Evolutionary conservation across 2,329 filamentous ascomycete genomes (phyloP), one percentile per base, ranked within the genome.

Genomic region (Paraconiothyrium sp.): DNA sequence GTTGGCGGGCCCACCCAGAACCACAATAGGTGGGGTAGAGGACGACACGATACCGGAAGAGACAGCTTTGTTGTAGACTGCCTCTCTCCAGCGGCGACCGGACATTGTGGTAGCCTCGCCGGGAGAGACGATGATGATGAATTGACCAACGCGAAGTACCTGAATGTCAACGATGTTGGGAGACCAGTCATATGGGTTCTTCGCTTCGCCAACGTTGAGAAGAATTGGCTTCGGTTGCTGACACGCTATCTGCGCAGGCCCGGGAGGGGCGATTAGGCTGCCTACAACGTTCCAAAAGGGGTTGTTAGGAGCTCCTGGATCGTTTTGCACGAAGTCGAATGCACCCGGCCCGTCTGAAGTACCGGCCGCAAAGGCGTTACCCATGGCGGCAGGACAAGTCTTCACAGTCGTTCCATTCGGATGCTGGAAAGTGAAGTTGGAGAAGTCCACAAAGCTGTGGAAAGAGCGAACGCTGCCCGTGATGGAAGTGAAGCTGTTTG

Each of bases 21-120:
- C 91, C 3, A 96, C 92, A n/a, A 92, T 74, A 1, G 76, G 76
- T 1, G 69, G 66, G 0, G 72, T 66, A 20, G 54, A 39, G 2
- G 58, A 59, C 24, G 51, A 47, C 8, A 67, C 66, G 7, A 74
- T 63, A 41, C 61, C 62, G 1, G 68, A 62, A 4, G 75, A 67
- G 4, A 69, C 58, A 14, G 73, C 66, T 7, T 62, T 54, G 59
- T 73, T 75, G 67, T 70, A 62, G 3, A 78, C 75, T 37, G 76
- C 74, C 59, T 77, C 75, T n/a, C 90, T 92, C 94, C 94, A 97
- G 30, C 94, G 88, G 24, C 94, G 86, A 0, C 94, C 94, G 1
- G 92, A 88, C 94, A 97, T 98, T 4, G 94, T 97, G 0, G 92
- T 95, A 0, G 92, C 93, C 78, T 97, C 94, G 34, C 93, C 93